Conservation (phyloP, 148 eudicot species). For the Camellia lanceoleosa region DNA sequence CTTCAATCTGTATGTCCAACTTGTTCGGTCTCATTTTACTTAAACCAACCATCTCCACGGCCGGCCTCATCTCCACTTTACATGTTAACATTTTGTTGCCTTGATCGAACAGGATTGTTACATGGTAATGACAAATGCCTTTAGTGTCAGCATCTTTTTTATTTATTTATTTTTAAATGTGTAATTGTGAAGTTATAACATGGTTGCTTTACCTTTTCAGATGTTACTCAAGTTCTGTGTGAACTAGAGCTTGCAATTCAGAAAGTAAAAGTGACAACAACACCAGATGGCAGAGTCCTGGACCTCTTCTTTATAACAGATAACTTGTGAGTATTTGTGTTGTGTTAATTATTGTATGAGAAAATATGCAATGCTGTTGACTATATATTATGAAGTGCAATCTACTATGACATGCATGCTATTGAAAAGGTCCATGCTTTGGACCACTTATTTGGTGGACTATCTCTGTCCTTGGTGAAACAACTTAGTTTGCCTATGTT, state of each 20-base stretch:
- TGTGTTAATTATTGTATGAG: not conserved
- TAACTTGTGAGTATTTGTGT: slow-evolving; percentile 51
- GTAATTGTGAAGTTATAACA: not conserved
- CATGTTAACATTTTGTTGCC: slow-evolving; percentile 58
- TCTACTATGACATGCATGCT: slow-evolving; percentile 1
- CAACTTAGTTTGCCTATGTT: not conserved
- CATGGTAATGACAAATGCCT: slow-evolving; percentile 47
- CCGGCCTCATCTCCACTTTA: slow-evolving; percentile 49
- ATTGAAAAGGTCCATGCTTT: not conserved
- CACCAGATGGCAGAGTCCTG: slow-evolving; percentile 71
- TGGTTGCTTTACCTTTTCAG: slow-evolving; percentile 25
- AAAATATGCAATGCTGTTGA: not conserved
- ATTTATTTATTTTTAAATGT: not conserved
- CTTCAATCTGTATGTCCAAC: slow-evolving; percentile 67
- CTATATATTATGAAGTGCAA: not conserved
- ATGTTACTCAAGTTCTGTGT: slow-evolving; percentile 69
- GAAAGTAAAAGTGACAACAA: slow-evolving; percentile 80
- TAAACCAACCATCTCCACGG: slow-evolving; percentile 40
- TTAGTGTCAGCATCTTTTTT: not conserved
- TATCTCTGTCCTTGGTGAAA: not conserved
- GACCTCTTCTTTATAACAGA: slow-evolving; percentile 80
- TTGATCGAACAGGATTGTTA: slow-evolving; percentile 62
- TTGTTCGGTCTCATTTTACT: slow-evolving; percentile 47
- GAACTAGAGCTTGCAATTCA: slow-evolving; percentile 73
- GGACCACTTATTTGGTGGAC: not conserved